Evolutionary conservation across 2,329 filamentous ascomycete genomes (phyloP), one percentile per base, ranked within the genome.

Genomic region (Cryoendolithus antarcticus): DNA sequence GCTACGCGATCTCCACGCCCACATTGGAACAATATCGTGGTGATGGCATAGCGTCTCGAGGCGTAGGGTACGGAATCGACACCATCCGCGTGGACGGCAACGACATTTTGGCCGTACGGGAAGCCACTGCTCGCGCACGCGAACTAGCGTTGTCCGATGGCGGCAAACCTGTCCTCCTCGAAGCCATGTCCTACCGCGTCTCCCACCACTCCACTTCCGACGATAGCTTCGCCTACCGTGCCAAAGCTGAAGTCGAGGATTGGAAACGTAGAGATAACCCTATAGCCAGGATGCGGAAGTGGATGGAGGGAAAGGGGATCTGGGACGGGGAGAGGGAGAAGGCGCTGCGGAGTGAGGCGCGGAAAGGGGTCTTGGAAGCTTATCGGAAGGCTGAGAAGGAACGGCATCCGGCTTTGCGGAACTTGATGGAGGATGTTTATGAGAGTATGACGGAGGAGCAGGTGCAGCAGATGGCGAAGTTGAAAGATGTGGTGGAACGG

Each of bases 111-210:
- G 86, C 88, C 1, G 85, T 94, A 0, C 72, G 83, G 31, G 81
- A 86, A 61, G 86, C 77, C 0, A 91, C 83, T 15, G 76, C 75
- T 54, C 74, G 75, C 57, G 91, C 91, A 0, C 74, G 88, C 2
- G 71, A 75, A 35, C 75, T 89, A 54, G 88, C 89, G 0, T 70
- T 96, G 3, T 67, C 81, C 40, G 77, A 84, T 32, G 85, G 84
- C n/a, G 83, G 85, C 3, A 77, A 74, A 46, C 86, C 86, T 0
- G 74, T 98, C 0, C 67, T 98, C 6, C 81, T 98, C 31, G 91
- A 98, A 63, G 86, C 86, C 40, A 93, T 98, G 84, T 89, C 84
- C 15, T 98, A 98, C 64, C 86, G 91, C n/a, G 88, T 96, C 33
- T 89, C 84, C 5, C 86, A 98, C 58, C 91, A 98, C 65, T 94